Conservation (phyloP, 78 protist genomes). For the Dictyostelium brefeldianum region DNA sequence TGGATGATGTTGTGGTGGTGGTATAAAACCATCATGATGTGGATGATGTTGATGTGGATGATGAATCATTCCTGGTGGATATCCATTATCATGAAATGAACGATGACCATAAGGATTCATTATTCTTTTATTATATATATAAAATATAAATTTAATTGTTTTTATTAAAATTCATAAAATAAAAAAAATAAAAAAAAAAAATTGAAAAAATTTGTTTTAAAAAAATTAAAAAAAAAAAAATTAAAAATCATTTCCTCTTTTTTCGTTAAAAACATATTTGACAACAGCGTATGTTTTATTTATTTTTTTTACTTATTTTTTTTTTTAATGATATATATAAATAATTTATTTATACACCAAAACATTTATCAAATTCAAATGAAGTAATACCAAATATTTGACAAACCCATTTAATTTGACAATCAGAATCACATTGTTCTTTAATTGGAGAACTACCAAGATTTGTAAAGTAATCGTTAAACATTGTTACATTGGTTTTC, state of each 20-base stretch:
- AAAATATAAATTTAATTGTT: neutral
- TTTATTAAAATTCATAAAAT: neutral
- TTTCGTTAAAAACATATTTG: too few relatives aligned
- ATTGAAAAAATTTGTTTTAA: neutral
- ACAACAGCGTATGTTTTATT: neutral
- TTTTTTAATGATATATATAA: neutral
- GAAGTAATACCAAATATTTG: constrained; percentile 81
- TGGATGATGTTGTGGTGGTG: neutral
- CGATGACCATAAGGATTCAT: constrained; percentile 30
- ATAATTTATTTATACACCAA: neutral
- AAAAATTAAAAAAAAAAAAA: neutral
- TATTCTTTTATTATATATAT: neutral
- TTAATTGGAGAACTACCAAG: constrained; percentile 23
- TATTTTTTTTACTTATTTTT: neutral
- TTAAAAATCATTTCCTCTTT: neutral
- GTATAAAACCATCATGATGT: neutral
- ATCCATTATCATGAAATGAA: neutral
- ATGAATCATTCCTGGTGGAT: neutral
- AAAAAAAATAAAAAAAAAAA: neutral
- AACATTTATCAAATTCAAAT: constrained; percentile 42
- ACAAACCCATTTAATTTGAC: constrained; percentile 38
- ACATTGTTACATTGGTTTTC: neutral
- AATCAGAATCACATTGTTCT: constrained; percentile 26
- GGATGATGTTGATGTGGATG: neutral
- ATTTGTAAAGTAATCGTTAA: constrained; percentile 18